These are phyloP conservation scores for Platanus orientalis DNA, from an alignment of 164 flowering plant genomes.

Conservation along the genomic window DNA sequence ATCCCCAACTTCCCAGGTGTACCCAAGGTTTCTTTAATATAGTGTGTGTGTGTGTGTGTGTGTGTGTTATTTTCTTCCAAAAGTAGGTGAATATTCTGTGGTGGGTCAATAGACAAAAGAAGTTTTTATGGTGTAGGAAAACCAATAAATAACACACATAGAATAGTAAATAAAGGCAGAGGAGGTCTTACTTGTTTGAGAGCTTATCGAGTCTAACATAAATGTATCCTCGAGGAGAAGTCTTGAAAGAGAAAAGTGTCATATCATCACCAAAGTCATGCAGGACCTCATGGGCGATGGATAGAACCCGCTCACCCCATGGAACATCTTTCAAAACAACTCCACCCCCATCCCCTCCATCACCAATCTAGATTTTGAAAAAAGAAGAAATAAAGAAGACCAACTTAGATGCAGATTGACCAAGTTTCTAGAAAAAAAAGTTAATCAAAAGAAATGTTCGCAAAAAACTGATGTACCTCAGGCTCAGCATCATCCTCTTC, in stretches of 20 bases:
- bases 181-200: constrained; percentile 50
- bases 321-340: constrained; percentile 59
- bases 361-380: constrained; percentile 60
- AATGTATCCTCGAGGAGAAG: constrained; percentile 74
- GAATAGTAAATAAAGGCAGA: not conserved
- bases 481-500: constrained; percentile 71
- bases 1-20: too few species aligned
- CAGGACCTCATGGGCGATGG: constrained; percentile 59
- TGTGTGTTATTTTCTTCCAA: too few species aligned
- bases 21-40: too few species aligned
- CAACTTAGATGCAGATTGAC: not conserved
- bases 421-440: not conserved
- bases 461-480: constrained; percentile 30
- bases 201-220: constrained; percentile 82
- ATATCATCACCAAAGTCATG: constrained; percentile 49
- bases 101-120: too few species aligned
- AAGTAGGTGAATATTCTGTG: too few species aligned
- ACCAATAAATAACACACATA: not conserved
- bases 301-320: constrained; percentile 71
- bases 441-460: not conserved
- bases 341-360: constrained; percentile 99
- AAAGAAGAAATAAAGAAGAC: constrained; percentile 5
- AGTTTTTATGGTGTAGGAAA: not conserved
- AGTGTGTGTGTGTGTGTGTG: too few species aligned
- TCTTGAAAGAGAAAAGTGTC: constrained; percentile 64